A percentile compares a stretch with the other conserved stretches of the same genome.
These are phyloP conservation scores for Platanthera guangdongensis DNA, from an alignment of 106 monocot species.

Conservation along the genomic window DNA sequence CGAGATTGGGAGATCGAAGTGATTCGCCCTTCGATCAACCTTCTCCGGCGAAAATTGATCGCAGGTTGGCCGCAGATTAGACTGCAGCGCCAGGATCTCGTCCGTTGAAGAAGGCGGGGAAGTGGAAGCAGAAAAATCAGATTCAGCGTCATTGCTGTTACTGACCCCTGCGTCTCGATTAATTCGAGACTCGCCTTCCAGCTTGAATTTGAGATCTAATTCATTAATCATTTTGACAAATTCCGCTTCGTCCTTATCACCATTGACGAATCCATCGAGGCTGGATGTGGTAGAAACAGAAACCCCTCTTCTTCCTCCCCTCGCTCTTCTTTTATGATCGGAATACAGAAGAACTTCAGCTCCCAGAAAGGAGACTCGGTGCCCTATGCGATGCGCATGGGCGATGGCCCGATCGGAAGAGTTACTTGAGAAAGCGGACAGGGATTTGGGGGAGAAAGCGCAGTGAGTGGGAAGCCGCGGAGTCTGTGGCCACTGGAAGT, in stretches of 20 bases:
- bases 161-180: slow-evolving; percentile 8
- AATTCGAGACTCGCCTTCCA: background rate
- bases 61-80: slow-evolving; percentile 1
- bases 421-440: background rate
- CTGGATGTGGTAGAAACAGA: slow-evolving; percentile 16
- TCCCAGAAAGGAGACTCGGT: background rate
- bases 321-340: background rate
- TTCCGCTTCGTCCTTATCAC: slow-evolving; percentile 31
- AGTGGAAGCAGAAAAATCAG: background rate
- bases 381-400: background rate
- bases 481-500: slow-evolving; percentile 3
- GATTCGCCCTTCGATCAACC: slow-evolving; percentile 36
- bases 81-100: background rate
- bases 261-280: slow-evolving; percentile 15
- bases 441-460: background rate
- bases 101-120: background rate
- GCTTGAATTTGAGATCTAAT: slow-evolving; percentile 5
- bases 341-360: background rate
- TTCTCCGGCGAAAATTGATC: slow-evolving; percentile 12
- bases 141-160: background rate
- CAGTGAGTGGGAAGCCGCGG: background rate
- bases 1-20: slow-evolving; percentile 32
- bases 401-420: background rate
- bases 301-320: background rate
- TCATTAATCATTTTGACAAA: slow-evolving; percentile 30